A percentile compares a stretch with the other conserved stretches of the same genome.
Conservation (phyloP, 148 eudicot species). For the Oxyria digyna region DNA sequence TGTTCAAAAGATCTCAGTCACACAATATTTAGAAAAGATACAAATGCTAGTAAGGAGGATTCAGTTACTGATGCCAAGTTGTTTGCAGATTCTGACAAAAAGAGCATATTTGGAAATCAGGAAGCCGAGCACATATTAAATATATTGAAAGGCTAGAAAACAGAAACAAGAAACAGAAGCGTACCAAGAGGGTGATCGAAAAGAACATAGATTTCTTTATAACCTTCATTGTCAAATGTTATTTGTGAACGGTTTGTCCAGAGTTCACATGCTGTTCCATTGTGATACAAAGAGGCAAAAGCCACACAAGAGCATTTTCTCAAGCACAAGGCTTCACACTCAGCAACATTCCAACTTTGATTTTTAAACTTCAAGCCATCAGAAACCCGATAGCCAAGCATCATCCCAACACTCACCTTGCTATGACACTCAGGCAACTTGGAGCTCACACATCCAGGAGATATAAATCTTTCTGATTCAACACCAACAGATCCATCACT, state of each 20-base stretch:
- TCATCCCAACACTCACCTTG: neutral
- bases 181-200: neutral
- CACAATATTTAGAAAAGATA: too few species aligned
- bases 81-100: neutral
- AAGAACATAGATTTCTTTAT: neutral
- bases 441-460: neutral
- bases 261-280: slow-evolving; percentile 29
- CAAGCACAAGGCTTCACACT: slow-evolving; percentile 25
- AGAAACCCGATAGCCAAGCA: neutral
- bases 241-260: slow-evolving; percentile 15
- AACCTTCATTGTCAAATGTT: neutral
- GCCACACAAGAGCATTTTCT: slow-evolving; percentile 28
- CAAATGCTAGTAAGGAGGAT: neutral
- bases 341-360: slow-evolving; percentile 14
- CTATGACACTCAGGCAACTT: neutral
- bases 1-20: neutral
- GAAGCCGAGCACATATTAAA: neutral
- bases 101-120: neutral
- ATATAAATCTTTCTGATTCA: neutral
- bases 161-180: neutral
- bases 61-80: neutral
- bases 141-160: neutral
- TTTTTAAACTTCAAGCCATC: neutral
- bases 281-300: slow-evolving; percentile 17
- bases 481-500: neutral